Evolutionary conservation across 805 yeast genomes (phyloP).

Genomic region (Pichia scutulata): DNA sequence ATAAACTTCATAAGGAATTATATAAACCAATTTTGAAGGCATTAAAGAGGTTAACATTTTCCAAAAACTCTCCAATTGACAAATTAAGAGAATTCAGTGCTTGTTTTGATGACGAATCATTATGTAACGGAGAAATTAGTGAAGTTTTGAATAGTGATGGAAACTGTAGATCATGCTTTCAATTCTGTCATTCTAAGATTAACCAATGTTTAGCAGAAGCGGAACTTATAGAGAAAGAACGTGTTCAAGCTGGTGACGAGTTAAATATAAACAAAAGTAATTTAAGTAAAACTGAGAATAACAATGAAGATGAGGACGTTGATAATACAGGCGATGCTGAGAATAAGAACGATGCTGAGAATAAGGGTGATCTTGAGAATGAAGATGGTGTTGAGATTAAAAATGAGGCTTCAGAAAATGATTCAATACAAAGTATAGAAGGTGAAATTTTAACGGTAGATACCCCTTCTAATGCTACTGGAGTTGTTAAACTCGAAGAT

Average conservation of each 20-base stretch:
- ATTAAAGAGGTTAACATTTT: slow-evolving; percentile 41
- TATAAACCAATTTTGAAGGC: slow-evolving; percentile 47
- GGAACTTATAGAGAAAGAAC: slow-evolving; percentile 1
- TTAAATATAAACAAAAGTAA: background rate
- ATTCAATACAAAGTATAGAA: background rate
- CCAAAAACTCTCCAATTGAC: slow-evolving; percentile 20
- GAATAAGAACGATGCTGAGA: too few relatives aligned
- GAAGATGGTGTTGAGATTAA: background rate
- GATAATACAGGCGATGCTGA: slow-evolving; percentile 3
- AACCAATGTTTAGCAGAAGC: slow-evolving; percentile 20
- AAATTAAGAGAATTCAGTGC: slow-evolving; percentile 19
- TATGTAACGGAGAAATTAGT: slow-evolving; percentile 22
- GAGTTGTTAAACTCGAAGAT: slow-evolving; percentile 9
- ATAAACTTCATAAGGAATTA: slow-evolving; percentile 42
- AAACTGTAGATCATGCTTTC: slow-evolving; percentile 18
- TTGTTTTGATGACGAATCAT: slow-evolving; percentile 17
- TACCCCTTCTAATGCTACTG: background rate
- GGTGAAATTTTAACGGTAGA: background rate
- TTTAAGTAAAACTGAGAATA: background rate
- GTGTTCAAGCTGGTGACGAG: slow-evolving; percentile 9
- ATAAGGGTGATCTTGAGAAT: too few relatives aligned
- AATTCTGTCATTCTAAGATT: slow-evolving; percentile 20
- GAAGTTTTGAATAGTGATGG: slow-evolving; percentile 19
- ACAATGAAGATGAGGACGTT: background rate
- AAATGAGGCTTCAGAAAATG: slow-evolving; percentile 1